These are phyloP conservation scores for Trichosporon coremiiforme DNA, from an alignment of 1,284 basidiomycete species.

Conservation along the genomic window DNA sequence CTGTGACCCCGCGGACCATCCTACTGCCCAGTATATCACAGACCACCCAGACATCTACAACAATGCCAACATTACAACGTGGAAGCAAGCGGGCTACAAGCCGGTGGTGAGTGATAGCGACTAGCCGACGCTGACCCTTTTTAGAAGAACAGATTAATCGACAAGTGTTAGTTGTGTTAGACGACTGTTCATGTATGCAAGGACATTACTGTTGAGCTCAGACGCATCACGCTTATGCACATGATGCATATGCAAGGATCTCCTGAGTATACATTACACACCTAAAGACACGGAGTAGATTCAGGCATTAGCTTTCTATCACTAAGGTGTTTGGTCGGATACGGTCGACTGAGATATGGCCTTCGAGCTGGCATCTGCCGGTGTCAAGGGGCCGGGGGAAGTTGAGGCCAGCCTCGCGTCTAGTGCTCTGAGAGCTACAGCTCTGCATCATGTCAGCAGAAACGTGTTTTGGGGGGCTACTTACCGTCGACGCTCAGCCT, in stretches of 20 bases:
- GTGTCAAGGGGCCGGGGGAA: conserved; percentile 24
- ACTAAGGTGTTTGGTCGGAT: background rate
- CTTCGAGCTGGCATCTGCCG: background rate
- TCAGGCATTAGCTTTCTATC: background rate
- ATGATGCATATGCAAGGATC: background rate
- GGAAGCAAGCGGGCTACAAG: conserved; percentile 41
- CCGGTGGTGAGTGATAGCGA: conserved; percentile 43
- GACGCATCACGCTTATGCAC: background rate
- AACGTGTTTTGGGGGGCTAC: background rate
- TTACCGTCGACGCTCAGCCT: conserved; percentile 86
- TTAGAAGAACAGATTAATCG: conserved; percentile 33
- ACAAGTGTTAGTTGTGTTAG: conserved; percentile 24
- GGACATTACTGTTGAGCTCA: conserved; percentile 13
- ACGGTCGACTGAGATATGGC: background rate
- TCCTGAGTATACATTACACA: background rate
- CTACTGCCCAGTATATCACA: conserved; percentile 62
- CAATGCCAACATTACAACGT: conserved; percentile 51
- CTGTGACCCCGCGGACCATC: conserved; percentile 77
- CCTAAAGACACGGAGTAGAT: background rate
- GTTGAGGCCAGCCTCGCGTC: conserved; percentile 78
- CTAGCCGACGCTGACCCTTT: background rate
- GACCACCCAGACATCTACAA: conserved; percentile 44
- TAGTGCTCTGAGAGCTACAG: conserved; percentile 91
- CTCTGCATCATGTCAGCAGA: conserved; percentile 58
- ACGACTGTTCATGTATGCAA: conserved; percentile 25